Evolutionary conservation across 495 filamentous ascomycete genomes (phyloP).

Genomic region (Talaromyces trachyspermus): DNA sequence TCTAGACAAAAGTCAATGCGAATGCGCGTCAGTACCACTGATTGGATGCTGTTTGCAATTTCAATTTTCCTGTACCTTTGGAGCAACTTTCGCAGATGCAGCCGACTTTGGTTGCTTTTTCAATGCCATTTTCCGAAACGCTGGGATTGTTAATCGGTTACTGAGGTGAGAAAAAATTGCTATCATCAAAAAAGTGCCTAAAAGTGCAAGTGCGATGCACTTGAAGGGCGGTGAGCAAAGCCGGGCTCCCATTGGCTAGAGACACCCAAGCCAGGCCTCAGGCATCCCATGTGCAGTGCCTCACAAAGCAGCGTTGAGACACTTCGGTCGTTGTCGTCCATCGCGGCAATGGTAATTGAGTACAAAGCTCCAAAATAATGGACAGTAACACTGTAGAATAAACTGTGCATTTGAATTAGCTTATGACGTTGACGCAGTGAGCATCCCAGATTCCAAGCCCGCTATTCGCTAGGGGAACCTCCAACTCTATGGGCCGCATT

Average conservation of each 20-base stretch:
- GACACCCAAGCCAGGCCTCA: not conserved
- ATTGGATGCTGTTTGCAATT: no score
- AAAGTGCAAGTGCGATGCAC: slow-evolving; percentile 1
- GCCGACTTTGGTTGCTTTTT: not conserved
- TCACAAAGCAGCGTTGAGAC: no score
- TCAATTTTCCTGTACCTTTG: not conserved
- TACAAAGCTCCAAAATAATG: no score
- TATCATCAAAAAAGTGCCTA: not conserved
- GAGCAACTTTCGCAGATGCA: not conserved
- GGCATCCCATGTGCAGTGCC: no score
- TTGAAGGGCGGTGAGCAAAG: not conserved
- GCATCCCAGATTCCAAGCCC: not conserved
- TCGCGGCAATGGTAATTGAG: no score
- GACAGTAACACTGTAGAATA: no score
- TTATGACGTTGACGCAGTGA: no score
- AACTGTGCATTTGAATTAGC: no score
- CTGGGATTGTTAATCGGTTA: not conserved
- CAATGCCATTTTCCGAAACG: not conserved
- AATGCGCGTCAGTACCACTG: no score
- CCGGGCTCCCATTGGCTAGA: not conserved
- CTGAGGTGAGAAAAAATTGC: not conserved
- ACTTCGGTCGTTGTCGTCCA: no score
- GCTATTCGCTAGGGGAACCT: slow-evolving; percentile 2
- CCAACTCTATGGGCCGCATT: not conserved
- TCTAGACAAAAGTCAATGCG: not conserved